A percentile compares a stretch with the other conserved stretches of the same genome.
These are phyloP conservation scores for Sporothrix variecibatus DNA, from an alignment of 2,329 filamentous ascomycete species.

Conservation along the genomic window DNA sequence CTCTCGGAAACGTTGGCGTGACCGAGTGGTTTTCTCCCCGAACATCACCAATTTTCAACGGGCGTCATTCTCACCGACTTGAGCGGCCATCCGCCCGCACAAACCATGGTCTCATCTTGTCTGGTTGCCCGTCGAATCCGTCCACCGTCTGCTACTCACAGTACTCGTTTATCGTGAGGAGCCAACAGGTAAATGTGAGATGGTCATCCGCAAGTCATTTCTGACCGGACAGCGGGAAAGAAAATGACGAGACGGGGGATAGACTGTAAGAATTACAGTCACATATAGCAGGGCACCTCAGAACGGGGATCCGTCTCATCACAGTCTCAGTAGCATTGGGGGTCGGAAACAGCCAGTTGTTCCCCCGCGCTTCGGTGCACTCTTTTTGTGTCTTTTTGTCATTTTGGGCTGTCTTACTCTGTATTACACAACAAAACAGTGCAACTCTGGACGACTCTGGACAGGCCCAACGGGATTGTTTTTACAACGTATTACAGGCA, in stretches of 20 bases:
- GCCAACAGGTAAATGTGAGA: background rate
- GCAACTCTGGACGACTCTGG: no score
- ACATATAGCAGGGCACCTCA: background rate
- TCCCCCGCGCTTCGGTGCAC: background rate
- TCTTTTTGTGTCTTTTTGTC: background rate
- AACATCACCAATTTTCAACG: background rate
- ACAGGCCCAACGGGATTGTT: background rate
- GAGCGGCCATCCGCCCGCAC: background rate
- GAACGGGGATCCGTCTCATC: background rate
- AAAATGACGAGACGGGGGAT: background rate
- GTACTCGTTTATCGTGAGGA: background rate
- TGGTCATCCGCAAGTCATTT: background rate
- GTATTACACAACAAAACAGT: constrained; percentile 9
- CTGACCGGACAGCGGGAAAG: no score
- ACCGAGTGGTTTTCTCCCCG: background rate
- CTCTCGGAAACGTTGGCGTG: background rate
- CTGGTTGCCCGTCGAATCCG: background rate
- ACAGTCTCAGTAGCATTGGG: constrained; percentile 8
- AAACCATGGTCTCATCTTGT: background rate
- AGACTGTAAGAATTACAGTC: background rate
- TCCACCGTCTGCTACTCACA: background rate
- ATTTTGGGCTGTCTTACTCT: background rate
- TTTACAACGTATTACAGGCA: background rate
- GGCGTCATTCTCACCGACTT: background rate
- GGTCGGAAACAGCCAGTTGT: background rate